Conservation (phyloP, 129 eudicot species). For the Ambrosia trifida region DNA sequence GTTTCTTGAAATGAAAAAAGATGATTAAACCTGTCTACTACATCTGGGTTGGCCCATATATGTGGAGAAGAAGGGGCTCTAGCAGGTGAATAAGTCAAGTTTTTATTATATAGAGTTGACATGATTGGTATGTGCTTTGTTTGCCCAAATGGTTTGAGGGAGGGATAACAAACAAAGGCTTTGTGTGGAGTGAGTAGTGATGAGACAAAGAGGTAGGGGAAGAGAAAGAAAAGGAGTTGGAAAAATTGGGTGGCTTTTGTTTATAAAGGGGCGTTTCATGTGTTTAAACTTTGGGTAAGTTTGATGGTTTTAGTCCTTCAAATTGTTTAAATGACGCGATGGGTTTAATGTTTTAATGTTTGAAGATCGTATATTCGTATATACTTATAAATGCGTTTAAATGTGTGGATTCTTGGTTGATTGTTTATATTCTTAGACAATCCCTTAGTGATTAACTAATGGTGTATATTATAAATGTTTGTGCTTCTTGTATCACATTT, state of each 20-base stretch:
- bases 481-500: background rate
- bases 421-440: background rate
- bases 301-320: conserved; percentile 20
- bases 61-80: conserved; percentile 72
- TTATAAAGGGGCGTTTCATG: conserved; percentile 41
- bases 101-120: conserved; percentile 71
- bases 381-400: background rate
- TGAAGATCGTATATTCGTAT: background rate
- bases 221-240: conserved; percentile 25
- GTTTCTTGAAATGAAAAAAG: conserved; percentile 2
- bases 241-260: conserved; percentile 40
- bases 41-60: conserved; percentile 66
- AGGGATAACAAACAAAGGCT: conserved; percentile 21
- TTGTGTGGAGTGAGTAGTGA: conserved; percentile 36
- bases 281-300: conserved; percentile 27
- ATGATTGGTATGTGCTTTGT: conserved; percentile 28
- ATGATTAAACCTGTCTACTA: conserved; percentile 60
- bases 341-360: background rate
- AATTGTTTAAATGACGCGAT: background rate
- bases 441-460: background rate
- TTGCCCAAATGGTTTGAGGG: conserved; percentile 17
- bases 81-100: conserved; percentile 71
- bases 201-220: conserved; percentile 25
- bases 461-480: background rate
- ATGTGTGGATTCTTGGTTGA: background rate